Evolutionary conservation across 768 basidiomycete genomes (phyloP).

Genomic region (Agaricus blazei): DNA sequence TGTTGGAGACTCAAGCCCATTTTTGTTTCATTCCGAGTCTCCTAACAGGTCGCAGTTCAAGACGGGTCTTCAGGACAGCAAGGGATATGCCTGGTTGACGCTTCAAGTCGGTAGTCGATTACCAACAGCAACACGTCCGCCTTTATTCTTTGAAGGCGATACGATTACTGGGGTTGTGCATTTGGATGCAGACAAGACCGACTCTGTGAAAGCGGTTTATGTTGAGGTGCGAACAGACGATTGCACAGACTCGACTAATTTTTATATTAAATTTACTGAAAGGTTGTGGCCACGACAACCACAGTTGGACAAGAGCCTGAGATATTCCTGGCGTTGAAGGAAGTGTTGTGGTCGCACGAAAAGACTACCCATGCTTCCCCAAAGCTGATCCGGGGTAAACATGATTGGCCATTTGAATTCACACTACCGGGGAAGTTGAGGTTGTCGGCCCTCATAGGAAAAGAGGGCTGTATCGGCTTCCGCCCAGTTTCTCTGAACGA

Average conservation of each 20-base stretch:
- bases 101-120: constrained; percentile 45
- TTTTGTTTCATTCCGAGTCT: neutral
- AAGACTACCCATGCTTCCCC: constrained; percentile 18
- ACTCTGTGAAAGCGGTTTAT: constrained; percentile 41
- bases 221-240: constrained; percentile 29
- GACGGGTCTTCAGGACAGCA: constrained; percentile 35
- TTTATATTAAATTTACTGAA: neutral
- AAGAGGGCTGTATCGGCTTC: constrained; percentile 34
- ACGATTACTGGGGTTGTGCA: constrained; percentile 45
- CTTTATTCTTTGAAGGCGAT: constrained; percentile 45
- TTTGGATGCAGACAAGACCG: constrained; percentile 43
- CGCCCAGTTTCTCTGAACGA: constrained; percentile 51
- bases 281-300: constrained; percentile 46
- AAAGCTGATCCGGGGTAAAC: constrained; percentile 36
- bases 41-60: constrained; percentile 25
- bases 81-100: constrained; percentile 46
- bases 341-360: constrained; percentile 34
- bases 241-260: neutral
- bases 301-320: constrained; percentile 52
- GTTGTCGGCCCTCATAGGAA: constrained; percentile 28
- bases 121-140: constrained; percentile 29
- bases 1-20: neutral
- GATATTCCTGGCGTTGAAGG: constrained; percentile 37
- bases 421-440: constrained; percentile 37
- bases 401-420: constrained; percentile 45